Base-by-base conservation (phyloP, 495 filamentous ascomycete genomes). In the Penicillium paxilli region DNA sequence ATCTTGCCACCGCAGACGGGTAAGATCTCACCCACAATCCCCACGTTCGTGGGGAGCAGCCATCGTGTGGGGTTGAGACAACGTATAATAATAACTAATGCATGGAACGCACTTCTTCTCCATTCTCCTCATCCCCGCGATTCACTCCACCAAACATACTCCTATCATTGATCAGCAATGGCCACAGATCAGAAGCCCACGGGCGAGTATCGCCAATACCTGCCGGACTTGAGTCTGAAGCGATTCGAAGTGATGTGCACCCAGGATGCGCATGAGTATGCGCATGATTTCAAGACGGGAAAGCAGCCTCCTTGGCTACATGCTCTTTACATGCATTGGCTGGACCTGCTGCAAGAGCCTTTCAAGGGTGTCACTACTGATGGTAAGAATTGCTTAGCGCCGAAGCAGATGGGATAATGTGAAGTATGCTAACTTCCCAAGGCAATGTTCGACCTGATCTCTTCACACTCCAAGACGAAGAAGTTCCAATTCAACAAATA, bases 311-410 rank as follows among this genome's bases (percentile, higher is more conserved):
- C 85, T 4, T 90, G 87, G 87, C 70, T 90, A 40, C 82, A 87
- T 60, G 80, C 73, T 0, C 68, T 89, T 40, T 88, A 85, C 49
- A 73, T 80, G 64, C 80, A 87, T 64, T 90, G 87, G 87, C 52
- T 74, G 57, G 80, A 86, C 55, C 66, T 89, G 35, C 73, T 83
- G 51, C 68, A 84, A 51, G 84, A 88, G 71, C 87, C 87, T 2
- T 90, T 85, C 61, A 84, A 83, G 70, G 87, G 87, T 4, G 75
- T 91, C 19, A 89, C 87, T 1, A 82, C 72, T 21, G 86, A 90
- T 51, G 87, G 87, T 84, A 70, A 37, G 67, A 53, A 30, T 51
- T 47, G 21, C n/a, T 35, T 10, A 20, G 28, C 17, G 32, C 16
- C 28, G 20, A 19, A 14, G 47, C 22, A n/a, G n/a, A n/a, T 20